These are phyloP conservation scores for Heterococcus sp. DNA, from an alignment of 108 stramenopile species.

Conservation along the genomic window DNA sequence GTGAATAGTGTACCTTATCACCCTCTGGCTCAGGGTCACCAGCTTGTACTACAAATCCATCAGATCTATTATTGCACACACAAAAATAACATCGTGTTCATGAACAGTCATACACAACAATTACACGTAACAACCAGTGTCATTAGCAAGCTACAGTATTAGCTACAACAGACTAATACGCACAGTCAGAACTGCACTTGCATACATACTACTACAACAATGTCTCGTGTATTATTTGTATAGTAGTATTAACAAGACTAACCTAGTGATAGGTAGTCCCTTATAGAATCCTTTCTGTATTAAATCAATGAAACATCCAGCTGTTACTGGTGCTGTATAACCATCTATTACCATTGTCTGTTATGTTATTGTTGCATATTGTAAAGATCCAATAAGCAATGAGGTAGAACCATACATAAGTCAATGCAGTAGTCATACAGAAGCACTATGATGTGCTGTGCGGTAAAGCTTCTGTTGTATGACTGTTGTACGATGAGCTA, in stretches of 20 bases:
- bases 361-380: too few species aligned
- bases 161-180: background rate
- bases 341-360: slow-evolving; percentile 84
- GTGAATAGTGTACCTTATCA: background rate
- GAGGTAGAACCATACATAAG: too few species aligned
- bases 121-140: too few species aligned
- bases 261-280: slow-evolving; percentile 72
- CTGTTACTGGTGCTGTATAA: slow-evolving; percentile 83
- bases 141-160: too few species aligned
- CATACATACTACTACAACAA: background rate
- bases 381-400: too few species aligned
- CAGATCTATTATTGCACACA: slow-evolving; percentile 45
- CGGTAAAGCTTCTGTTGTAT: too few species aligned
- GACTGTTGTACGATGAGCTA: too few species aligned
- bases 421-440: background rate
- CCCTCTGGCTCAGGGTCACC: slow-evolving; percentile 80
- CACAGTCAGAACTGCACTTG: background rate
- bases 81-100: background rate
- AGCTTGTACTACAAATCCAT: slow-evolving; percentile 96
- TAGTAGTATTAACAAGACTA: background rate
- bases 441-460: background rate
- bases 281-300: slow-evolving; percentile 69
- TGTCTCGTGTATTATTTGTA: background rate
- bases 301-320: slow-evolving; percentile 87
- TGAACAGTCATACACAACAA: background rate